A percentile compares a stretch with the other conserved stretches of the same genome.
Evolutionary conservation across 2,329 filamentous ascomycete genomes (phyloP).

Genomic region (Sarocladiaceae sp.): DNA sequence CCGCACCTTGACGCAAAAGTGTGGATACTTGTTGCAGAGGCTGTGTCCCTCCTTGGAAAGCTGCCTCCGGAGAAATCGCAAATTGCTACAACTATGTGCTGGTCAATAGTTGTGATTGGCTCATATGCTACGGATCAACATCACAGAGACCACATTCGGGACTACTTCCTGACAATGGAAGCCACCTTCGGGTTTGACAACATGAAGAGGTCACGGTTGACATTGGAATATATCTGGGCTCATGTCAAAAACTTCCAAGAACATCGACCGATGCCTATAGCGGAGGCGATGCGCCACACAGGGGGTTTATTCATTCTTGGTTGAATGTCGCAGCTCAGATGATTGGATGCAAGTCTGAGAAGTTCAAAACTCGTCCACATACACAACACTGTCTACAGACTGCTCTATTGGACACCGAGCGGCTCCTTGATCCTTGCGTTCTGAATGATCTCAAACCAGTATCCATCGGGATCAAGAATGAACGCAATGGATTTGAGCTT

Average conservation of each 20-base stretch:
- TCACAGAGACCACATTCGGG: neutral
- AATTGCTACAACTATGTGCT: slow-evolving; percentile 1
- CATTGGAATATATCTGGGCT: neutral
- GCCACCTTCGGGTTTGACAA: neutral
- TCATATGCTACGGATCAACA: neutral
- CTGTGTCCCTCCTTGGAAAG: neutral
- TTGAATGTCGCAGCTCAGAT: too few species aligned
- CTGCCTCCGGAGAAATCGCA: neutral
- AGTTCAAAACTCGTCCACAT: too few species aligned
- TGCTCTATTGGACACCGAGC: neutral
- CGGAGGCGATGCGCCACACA: neutral
- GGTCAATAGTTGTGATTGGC: neutral
- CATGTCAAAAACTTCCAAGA: neutral
- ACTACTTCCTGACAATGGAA: neutral
- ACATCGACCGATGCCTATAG: neutral
- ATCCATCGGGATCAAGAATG: neutral
- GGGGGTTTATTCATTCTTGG: slow-evolving; percentile 1
- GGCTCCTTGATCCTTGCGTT: neutral
- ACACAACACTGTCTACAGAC: too few species aligned
- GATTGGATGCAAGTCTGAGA: too few species aligned
- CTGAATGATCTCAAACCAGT: slow-evolving; percentile 2
- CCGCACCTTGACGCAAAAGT: neutral
- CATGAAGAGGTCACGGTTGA: neutral
- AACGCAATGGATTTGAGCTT: neutral
- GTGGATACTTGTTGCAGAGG: neutral